Conservation (phyloP, 1,139 yeast species). For the Ogataea hybrid region DNA sequence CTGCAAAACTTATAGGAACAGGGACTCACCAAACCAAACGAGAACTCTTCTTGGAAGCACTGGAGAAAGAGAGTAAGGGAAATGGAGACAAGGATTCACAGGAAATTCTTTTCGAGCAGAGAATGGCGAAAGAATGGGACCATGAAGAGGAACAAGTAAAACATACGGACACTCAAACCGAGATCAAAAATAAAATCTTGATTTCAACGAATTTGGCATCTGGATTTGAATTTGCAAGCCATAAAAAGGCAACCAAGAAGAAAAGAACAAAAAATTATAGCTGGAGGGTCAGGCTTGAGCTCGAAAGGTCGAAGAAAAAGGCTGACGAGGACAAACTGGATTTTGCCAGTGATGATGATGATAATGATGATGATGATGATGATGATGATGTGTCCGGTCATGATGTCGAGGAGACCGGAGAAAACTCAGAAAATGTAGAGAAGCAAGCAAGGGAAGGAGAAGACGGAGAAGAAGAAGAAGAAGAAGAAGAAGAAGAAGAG, state of each 20-base stretch:
- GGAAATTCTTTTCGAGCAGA: constrained; percentile 67
- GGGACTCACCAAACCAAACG: constrained; percentile 65
- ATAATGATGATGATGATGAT: constrained; percentile 24
- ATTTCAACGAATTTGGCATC: constrained; percentile 37
- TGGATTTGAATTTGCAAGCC: constrained; percentile 67
- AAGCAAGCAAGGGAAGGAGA: constrained; percentile 26
- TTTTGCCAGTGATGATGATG: constrained; percentile 36
- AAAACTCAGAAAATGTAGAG: constrained; percentile 25
- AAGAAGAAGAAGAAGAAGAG: constrained; percentile 26
- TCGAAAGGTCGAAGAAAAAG: constrained; percentile 40
- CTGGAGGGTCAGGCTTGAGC: constrained; percentile 56
- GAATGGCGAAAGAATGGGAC: constrained; percentile 65
- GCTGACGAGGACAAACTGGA: constrained; percentile 45
- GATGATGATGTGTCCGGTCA: constrained; percentile 31
- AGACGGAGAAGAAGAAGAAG: constrained; percentile 27
- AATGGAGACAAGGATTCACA: constrained; percentile 62
- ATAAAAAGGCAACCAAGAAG: constrained; percentile 39
- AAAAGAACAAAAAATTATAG: constrained; percentile 47
- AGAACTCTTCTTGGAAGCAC: constrained; percentile 73
- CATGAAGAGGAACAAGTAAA: constrained; percentile 32
- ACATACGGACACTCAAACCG: neutral
- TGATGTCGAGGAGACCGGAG: constrained; percentile 28
- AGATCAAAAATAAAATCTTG: too few relatives aligned
- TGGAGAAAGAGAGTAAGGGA: constrained; percentile 71
- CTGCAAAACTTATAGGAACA: constrained; percentile 74